Base-by-base conservation (phyloP, 1,284 basidiomycete genomes). In the Ustilago tritici region DNA sequence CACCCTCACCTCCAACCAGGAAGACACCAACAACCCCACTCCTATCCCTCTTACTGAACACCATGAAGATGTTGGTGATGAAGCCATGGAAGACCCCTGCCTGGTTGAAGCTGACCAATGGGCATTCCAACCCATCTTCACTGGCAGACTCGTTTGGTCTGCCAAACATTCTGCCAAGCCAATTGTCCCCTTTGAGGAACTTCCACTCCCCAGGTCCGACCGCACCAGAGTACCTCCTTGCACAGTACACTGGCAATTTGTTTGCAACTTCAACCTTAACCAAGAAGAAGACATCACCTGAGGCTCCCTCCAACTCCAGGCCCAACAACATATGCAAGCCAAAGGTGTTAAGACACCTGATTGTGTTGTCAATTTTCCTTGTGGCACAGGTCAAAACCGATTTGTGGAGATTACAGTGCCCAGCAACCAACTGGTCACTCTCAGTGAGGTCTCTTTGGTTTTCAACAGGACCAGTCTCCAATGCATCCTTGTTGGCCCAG, bases 151-250 rank as follows among this genome's bases (percentile, higher is more conserved):
- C 19, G 1, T 19, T 19, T 19, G 19, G 19, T 19, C 19, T 19
- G 19, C 19, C 19, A 19, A 19, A 19, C 19, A 19, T 19, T 19
- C 19, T 19, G 19, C 19, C 19, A 19, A 19, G 19, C 19, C 19
- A 19, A 19, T 56, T 36, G 55, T 41, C 19, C 55, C 55, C 17
- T 56, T 15, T n/a, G 38, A 56, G 14, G 55, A 56, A 5, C 38
- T 56, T 5, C 55, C 55, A 10, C 41, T 56, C 15, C 38, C 55
- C 5, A 41, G 34, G 9, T 56, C 55, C 5, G 36, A 56, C 11
- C 19, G 55, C 12, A 28, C 55, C 34, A 35, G 28, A 14, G 3
- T 56, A 12, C 7, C 55, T 31, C 38, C 55, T 10, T 41, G 55
- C 23, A 56, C 38, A 2, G 15, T 56, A 10, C 32, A 36, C 4